Percentiles rank a stretch among this genome's conserved stretches.
These are phyloP conservation scores for Artemisia tridentata DNA, from an alignment of 129 eudicot genomes.

Conservation along the genomic window DNA sequence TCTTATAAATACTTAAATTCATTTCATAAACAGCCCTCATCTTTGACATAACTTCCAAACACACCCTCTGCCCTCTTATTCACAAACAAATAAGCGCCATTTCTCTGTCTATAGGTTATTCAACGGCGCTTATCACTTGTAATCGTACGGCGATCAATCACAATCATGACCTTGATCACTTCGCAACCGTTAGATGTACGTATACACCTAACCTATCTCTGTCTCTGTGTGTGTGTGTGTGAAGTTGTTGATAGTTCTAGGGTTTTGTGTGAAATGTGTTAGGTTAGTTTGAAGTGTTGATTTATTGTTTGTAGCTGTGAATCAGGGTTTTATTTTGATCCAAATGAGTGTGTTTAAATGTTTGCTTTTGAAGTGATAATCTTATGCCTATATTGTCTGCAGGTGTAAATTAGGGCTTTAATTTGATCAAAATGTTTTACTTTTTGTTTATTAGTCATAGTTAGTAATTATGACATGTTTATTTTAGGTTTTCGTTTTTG, in stretches of 20 bases:
- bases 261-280: conserved; percentile 36
- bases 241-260: conserved; percentile 39
- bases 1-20: no score
- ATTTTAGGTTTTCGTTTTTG: no score
- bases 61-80: no score
- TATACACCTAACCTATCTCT: neutral
- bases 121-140: conserved; percentile 21
- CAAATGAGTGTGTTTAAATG: no score
- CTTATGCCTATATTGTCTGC: no score
- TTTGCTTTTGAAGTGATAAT: no score
- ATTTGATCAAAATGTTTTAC: conserved; percentile 12
- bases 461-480: no score
- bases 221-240: conserved; percentile 7
- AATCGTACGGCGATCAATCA: conserved; percentile 42
- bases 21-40: no score
- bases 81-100: neutral
- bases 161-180: conserved; percentile 78
- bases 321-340: no score
- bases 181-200: conserved; percentile 81
- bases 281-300: neutral
- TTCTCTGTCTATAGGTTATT: conserved; percentile 4
- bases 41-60: no score
- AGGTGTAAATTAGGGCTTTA: conserved; percentile 6
- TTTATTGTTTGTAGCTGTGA: no score
- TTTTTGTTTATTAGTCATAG: neutral